Evolutionary conservation across 352 stramenopile species (phyloP), one percentile per base, ranked within the genome.

Genomic region (Pythium myriotylum): DNA sequence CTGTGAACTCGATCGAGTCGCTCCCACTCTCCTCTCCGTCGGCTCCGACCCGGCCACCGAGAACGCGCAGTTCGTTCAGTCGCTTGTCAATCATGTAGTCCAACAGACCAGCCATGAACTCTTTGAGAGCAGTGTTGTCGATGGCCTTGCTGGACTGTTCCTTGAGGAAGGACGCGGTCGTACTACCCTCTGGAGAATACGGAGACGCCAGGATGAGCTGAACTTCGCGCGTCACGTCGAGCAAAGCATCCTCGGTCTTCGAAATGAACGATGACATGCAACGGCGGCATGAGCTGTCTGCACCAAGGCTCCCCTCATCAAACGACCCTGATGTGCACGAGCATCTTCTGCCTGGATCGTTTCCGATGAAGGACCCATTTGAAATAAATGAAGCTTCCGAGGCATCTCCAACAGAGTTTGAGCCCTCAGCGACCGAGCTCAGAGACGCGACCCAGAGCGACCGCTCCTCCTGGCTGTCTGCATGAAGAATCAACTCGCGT

Each of bases 381-480:
- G 40, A 55, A 10, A 26, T 8, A 2, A 42, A n/a, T 16, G 39
- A 58, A 1, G 57, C 22, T n/a, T 64, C 70, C 57, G 61, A 76
- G 2, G 57, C 67, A 8, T 68, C 55, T 8, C 41, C 37, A 13
- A 27, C 16, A 14, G 51, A 51, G 7, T 35, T 32, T 10, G 59
- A 59, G 13, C 78, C 70, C 48, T 85, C 77, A 1, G 79, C 73
- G 22, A 90, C 84, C 3, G 84, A 86, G 4, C 69, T 66, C 14
- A 95, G 69, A 10, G 83, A 84, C 43, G 86, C 83, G 29, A 93
- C 64, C 86, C 86, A 95, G 14, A 94, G 63, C 5, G 79, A 84
- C 8, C 83, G 74, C 48, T 95, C 86, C 72, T 95, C 86, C 73
- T 95, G 80, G 43, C 77, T 93, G 62, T 95, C 86, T 16, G 86